phyloP scores from a whole-genome alignment of 805 yeast genomes.

The Starmerella geochares region DNA sequence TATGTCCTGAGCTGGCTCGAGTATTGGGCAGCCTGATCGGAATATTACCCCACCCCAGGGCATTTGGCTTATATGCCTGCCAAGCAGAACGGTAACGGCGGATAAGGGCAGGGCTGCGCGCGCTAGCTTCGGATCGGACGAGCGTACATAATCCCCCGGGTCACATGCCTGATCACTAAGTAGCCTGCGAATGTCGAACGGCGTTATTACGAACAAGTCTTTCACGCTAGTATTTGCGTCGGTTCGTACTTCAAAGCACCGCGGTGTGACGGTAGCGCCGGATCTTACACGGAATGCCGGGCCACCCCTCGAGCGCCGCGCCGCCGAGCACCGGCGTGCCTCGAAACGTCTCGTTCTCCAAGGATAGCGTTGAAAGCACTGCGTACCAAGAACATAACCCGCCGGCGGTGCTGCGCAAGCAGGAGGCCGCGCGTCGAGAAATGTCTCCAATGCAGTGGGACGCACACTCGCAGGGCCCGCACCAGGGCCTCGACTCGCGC shows the following conservation, averaged over 20 bases:
- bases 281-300: slow-evolving; percentile 6
- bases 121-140: not conserved
- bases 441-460: slow-evolving; percentile 9
- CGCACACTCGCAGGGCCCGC: not conserved
- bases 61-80: no score
- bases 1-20: no score
- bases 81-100: no score
- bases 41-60: no score
- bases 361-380: slow-evolving; percentile 19
- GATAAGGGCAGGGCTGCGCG: not conserved
- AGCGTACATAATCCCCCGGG: not conserved
- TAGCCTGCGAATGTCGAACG: not conserved
- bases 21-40: no score
- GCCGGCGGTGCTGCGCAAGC: slow-evolving; percentile 25
- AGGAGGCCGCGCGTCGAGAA: slow-evolving; percentile 24
- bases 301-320: slow-evolving; percentile 2
- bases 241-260: not conserved
- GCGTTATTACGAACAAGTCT: not conserved
- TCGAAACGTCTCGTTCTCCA: slow-evolving; percentile 24
- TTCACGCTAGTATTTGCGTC: not conserved
- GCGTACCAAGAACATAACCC: slow-evolving; percentile 29
- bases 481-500: not conserved
- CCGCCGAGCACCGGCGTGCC: slow-evolving; percentile 1
- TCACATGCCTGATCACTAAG: slow-evolving; percentile 4
- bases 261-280: slow-evolving; percentile 1